Evolutionary conservation across 78 protist genomes (phyloP).

Genomic region (Dictyostelium intermedium): DNA sequence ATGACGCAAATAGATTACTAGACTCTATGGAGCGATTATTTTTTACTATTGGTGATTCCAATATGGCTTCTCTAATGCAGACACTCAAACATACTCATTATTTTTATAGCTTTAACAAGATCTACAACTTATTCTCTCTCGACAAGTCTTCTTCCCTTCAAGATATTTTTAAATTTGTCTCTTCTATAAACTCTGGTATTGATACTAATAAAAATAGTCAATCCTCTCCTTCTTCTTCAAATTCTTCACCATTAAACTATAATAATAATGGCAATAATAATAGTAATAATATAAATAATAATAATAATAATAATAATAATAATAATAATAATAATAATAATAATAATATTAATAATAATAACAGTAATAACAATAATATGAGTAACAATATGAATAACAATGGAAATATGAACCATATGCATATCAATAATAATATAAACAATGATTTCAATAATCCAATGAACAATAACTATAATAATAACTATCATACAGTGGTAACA

Average conservation of each 20-base stretch:
- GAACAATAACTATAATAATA: not conserved
- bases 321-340: not conserved
- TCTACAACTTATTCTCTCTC: conserved; percentile 12
- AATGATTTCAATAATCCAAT: not conserved
- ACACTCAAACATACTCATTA: conserved; percentile 41
- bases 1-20: conserved; percentile 14
- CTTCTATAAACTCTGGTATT: not conserved
- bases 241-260: not conserved
- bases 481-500: not conserved
- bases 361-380: not conserved
- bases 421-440: not conserved
- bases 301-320: not conserved
- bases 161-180: conserved; percentile 38
- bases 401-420: not conserved
- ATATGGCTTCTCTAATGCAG: not conserved
- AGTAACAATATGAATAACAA: not conserved
- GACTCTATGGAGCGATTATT: conserved; percentile 43
- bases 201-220: not conserved
- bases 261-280: not conserved
- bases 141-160: not conserved
- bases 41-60: not conserved
- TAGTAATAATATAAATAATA: not conserved
- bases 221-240: not conserved
- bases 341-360: not conserved
- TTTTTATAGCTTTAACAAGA: conserved; percentile 35